Evolutionary conservation across 169 alveolate genomes (phyloP), one percentile per base, ranked within the genome.

Genomic region (Eimeria falciformis): DNA sequence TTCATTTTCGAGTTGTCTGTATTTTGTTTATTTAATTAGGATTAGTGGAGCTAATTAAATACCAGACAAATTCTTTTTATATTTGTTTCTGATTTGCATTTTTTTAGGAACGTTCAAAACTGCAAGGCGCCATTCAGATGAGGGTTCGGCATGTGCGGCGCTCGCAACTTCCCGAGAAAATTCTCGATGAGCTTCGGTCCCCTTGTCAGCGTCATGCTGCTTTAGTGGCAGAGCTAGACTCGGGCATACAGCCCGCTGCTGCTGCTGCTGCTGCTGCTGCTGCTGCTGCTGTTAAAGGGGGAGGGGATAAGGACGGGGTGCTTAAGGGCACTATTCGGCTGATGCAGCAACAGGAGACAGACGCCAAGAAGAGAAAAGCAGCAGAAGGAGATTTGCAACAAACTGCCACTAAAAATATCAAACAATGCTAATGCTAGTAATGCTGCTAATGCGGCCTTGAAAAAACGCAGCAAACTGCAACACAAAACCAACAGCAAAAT

Each of bases 101-200:
- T 25, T n/a, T 47, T 11, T 73, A 84, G 91, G 91, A 84, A 29
- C 79, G 81, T 2, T 37, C 91, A 6, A 71, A 85, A 55, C 27
- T 68, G 11, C 45, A 58, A 3, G 84, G 71, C 2, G 53, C 23
- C 29, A 68, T 85, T 25, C 92, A 66, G 50, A 47, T 85, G 50
- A 69, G 83, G 23, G 92, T 85, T 33, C 50, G 50, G 43, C 84
- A 85, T 46, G 18, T 85, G 17, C 81, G 92, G 3, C 84, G 84
- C 25, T 85, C 84, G 9, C 83, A 66, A 53, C 47, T 65, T 45
- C 78, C 92, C 3, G 53, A 68, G 23, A 45, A 83, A 12, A 71
- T 83, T 2, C 14, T 83, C 33, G 50, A 45, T 21, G 58, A 14
- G 58, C 43, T 37, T 75, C 17, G n/a, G 40, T 43, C 46, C 65